Evolutionary conservation across 176 grass and related monocot genomes (phyloP).

Genomic region (Lolium rigidum): DNA sequence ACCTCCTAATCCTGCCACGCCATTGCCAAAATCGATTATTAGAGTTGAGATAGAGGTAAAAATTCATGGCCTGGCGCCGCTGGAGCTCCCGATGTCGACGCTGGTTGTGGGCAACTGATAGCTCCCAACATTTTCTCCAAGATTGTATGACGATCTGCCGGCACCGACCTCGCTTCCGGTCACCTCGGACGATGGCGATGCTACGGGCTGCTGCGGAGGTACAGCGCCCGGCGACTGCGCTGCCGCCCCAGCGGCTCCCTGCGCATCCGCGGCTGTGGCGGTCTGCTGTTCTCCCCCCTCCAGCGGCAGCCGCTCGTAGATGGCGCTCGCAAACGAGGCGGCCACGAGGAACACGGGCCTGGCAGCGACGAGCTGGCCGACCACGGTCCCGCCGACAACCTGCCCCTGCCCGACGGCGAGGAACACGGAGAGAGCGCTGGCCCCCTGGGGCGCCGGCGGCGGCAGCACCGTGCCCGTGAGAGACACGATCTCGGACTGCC

Average conservation of each 20-base stretch:
- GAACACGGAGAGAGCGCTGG: slow-evolving; percentile 78
- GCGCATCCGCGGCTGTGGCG: slow-evolving; percentile 3
- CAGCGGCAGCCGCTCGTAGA: slow-evolving; percentile 88
- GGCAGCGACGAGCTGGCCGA: slow-evolving; percentile 73
- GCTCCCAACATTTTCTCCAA: slow-evolving; percentile 57
- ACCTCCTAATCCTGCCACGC: slow-evolving; percentile 1
- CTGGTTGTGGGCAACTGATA: slow-evolving; percentile 54
- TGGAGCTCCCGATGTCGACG: slow-evolving; percentile 57
- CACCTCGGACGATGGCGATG: slow-evolving; percentile 72
- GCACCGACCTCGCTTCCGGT: slow-evolving; percentile 55
- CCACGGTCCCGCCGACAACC: slow-evolving; percentile 85
- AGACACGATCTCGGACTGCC: slow-evolving; percentile 89
- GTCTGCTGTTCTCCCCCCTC: slow-evolving; percentile 56
- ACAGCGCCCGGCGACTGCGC: slow-evolving; percentile 1
- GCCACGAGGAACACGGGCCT: slow-evolving; percentile 83
- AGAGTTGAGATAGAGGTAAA: slow-evolving; percentile 9
- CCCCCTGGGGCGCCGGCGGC: slow-evolving; percentile 72
- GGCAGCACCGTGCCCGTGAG: slow-evolving; percentile 90
- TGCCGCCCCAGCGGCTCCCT: slow-evolving; percentile 25
- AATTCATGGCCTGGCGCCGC: slow-evolving; percentile 62
- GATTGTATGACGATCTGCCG: slow-evolving; percentile 56
- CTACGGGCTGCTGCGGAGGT: slow-evolving; percentile 48
- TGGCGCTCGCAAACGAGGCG: slow-evolving; percentile 81
- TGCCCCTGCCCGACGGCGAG: slow-evolving; percentile 86
- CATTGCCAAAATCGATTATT: not conserved